phyloP scores from a whole-genome alignment of 441 rosid species.

The Brassica balearica region DNA sequence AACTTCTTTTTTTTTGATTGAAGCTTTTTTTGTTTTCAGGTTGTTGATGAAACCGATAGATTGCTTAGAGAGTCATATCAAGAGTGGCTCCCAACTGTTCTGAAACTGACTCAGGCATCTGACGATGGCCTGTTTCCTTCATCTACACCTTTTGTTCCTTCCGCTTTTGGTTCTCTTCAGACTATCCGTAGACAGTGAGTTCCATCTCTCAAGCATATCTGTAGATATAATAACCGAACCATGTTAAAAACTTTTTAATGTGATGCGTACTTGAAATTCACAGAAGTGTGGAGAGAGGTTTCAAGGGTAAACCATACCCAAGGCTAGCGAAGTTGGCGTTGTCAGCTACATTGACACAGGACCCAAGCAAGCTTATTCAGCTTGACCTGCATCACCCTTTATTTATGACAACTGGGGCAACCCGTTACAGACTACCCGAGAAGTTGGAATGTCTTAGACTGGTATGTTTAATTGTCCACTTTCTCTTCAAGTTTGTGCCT shows the following conservation, averaged over 20 bases:
- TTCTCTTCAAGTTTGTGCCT: slow-evolving; percentile 6
- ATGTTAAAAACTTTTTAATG: neutral
- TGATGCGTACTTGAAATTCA: slow-evolving; percentile 23
- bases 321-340: slow-evolving; percentile 87
- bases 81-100: slow-evolving; percentile 95
- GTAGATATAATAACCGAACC: neutral
- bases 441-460: slow-evolving; percentile 82
- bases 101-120: slow-evolving; percentile 58
- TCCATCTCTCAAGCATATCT: slow-evolving; percentile 14
- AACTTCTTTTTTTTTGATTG: neutral
- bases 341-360: slow-evolving; percentile 94
- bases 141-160: slow-evolving; percentile 43
- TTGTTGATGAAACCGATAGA: slow-evolving; percentile 96
- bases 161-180: slow-evolving; percentile 64
- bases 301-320: slow-evolving; percentile 78
- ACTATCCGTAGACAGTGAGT: slow-evolving; percentile 87
- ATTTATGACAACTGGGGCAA: slow-evolving; percentile 79
- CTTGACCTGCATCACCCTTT: slow-evolving; percentile 93
- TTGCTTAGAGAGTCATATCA: slow-evolving; percentile 95
- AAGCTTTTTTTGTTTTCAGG: slow-evolving; percentile 54
- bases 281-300: slow-evolving; percentile 91
- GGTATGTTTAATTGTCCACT: slow-evolving; percentile 49
- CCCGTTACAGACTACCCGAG: slow-evolving; percentile 79
- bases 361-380: slow-evolving; percentile 96
- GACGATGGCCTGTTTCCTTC: slow-evolving; percentile 50